These are phyloP conservation scores for Naematelia aurantialba DNA, from an alignment of 768 basidiomycete genomes.

Conservation along the genomic window DNA sequence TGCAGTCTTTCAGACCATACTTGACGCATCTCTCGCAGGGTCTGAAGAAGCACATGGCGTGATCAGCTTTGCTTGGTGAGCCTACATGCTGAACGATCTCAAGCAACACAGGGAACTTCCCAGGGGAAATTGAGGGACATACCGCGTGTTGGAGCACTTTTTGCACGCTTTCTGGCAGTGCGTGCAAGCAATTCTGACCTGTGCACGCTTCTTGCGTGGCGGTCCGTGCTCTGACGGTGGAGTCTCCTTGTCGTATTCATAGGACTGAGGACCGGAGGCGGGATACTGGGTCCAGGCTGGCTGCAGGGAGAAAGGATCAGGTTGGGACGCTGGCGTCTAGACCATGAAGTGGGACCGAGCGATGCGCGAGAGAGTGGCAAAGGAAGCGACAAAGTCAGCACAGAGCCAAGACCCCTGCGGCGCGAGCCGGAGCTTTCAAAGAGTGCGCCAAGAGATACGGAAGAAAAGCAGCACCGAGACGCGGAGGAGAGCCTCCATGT, in stretches of 20 bases:
- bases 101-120: not conserved
- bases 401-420: no score
- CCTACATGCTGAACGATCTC: not conserved
- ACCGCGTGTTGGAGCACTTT: conserved; percentile 48
- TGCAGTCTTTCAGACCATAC: conserved; percentile 41
- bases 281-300: not conserved
- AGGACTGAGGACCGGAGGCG: not conserved
- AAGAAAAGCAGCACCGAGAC: no score
- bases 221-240: not conserved
- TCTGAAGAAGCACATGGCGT: conserved; percentile 14
- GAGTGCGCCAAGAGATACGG: no score
- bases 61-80: no score
- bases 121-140: conserved; percentile 2
- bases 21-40: conserved; percentile 47
- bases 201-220: conserved; percentile 36
- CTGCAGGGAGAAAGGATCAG: not conserved
- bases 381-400: no score
- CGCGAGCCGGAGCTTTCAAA: no score
- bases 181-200: conserved; percentile 47
- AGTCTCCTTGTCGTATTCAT: not conserved
- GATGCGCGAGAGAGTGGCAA: no score
- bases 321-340: no score
- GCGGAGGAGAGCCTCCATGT: no score
- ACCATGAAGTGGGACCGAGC: no score
- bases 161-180: conserved; percentile 50